Percentiles rank a stretch among this genome's conserved stretches.
These are phyloP conservation scores for Syncephalastrum sp. DNA, from an alignment of 371 early-diverging fungal genomes.

Conservation along the genomic window DNA sequence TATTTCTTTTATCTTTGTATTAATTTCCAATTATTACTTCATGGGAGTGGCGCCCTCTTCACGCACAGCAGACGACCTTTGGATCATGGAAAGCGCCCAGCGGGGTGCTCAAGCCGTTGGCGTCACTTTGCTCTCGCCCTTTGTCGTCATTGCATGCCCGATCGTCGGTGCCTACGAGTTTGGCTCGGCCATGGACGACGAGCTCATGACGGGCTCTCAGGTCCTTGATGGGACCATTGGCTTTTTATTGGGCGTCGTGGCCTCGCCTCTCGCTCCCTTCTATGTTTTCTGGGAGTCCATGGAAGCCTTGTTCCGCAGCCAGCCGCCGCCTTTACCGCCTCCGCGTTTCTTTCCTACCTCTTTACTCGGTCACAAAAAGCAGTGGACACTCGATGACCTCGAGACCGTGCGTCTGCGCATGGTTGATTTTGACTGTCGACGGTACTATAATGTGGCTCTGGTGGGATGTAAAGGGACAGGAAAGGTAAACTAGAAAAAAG, in stretches of 20 bases:
- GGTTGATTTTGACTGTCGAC: conserved; percentile 11
- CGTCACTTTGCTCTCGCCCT: conserved; percentile 19
- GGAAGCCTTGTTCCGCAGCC: conserved; percentile 14
- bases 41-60: conserved; percentile 1
- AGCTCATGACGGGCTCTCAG: conserved; percentile 19
- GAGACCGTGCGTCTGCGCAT: background rate
- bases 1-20: background rate
- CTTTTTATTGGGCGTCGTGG: conserved; percentile 25
- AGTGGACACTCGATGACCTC: background rate
- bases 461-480: conserved; percentile 33
- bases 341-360: background rate
- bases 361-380: too few species aligned
- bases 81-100: conserved; percentile 20
- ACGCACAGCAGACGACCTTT: conserved; percentile 26
- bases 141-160: conserved; percentile 28
- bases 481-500: conserved; percentile 17
- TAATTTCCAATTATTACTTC: background rate
- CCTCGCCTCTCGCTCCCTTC: conserved; percentile 29
- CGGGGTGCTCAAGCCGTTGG: conserved; percentile 25
- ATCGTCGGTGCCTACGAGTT: conserved; percentile 34
- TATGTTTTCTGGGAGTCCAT: conserved; percentile 23
- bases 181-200: conserved; percentile 19
- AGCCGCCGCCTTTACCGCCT: conserved; percentile 4
- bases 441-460: conserved; percentile 26
- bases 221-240: conserved; percentile 21